phyloP scores from a whole-genome alignment of 768 basidiomycete genomes.

The Pilatotrama ljubarskyi region DNA sequence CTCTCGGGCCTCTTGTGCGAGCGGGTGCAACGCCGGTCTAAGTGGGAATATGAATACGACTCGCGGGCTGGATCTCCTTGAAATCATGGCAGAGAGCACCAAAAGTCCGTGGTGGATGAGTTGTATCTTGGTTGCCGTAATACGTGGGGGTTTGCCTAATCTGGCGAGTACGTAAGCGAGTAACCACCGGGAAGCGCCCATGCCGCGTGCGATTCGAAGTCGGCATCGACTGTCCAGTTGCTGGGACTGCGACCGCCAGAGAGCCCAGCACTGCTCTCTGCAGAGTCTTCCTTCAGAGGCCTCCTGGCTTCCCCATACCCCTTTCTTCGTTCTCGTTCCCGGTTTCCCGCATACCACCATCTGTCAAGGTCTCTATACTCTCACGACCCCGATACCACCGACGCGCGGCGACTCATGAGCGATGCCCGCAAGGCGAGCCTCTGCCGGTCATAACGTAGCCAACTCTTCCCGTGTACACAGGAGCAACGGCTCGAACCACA shows the following conservation, averaged over 20 bases:
- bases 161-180: constrained; percentile 15
- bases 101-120: too few relatives aligned
- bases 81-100: too few relatives aligned
- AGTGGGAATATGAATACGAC: too few relatives aligned
- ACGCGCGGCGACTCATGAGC: constrained; percentile 28
- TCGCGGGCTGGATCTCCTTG: too few relatives aligned
- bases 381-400: neutral
- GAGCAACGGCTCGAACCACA: constrained; percentile 56
- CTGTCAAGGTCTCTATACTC: neutral
- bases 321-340: neutral
- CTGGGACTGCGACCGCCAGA: neutral
- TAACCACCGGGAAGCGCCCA: neutral
- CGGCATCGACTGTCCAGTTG: neutral
- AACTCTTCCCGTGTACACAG: constrained; percentile 53
- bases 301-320: constrained; percentile 5
- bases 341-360: neutral
- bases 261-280: constrained; percentile 5
- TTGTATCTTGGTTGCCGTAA: neutral
- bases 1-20: too few relatives aligned
- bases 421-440: constrained; percentile 61
- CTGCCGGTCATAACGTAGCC: constrained; percentile 46
- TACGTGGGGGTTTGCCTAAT: neutral
- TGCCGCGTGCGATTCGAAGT: constrained; percentile 14
- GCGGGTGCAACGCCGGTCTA: too few relatives aligned
- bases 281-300: constrained; percentile 5